Percentiles rank a stretch among this genome's conserved stretches.
These are phyloP conservation scores for Cadophora gregata DNA, from an alignment of 2,329 filamentous ascomycete genomes.

Conservation along the genomic window DNA sequence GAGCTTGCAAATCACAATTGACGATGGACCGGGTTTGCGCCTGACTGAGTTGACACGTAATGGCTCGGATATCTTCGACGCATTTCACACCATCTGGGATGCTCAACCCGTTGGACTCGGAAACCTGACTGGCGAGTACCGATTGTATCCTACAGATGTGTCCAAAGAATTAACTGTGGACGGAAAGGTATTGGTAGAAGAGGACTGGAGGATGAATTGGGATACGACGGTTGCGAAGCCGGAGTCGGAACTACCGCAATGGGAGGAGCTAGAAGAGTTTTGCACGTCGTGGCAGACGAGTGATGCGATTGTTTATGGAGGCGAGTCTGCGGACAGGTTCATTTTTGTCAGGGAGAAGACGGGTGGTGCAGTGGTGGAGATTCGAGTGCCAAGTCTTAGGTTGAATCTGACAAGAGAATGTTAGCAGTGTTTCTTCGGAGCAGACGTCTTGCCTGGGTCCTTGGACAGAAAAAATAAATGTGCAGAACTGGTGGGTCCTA, in stretches of 20 bases:
- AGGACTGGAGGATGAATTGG: constrained; percentile 9
- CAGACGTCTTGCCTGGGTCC: too few species aligned
- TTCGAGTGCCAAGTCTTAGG: background rate
- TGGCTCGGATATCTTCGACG: background rate
- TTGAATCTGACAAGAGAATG: background rate
- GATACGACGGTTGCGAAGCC: background rate
- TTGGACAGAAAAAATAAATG: too few species aligned
- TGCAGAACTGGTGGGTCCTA: too few species aligned
- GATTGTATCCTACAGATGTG: background rate
- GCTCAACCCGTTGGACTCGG: background rate
- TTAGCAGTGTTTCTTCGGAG: background rate
- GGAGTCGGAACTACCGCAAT: background rate
- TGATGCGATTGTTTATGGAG: background rate
- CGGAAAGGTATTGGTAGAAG: background rate
- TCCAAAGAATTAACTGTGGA: background rate
- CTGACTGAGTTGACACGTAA: background rate
- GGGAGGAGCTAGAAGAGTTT: background rate
- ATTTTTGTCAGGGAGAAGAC: background rate
- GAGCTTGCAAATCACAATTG: background rate
- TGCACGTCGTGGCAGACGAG: background rate
- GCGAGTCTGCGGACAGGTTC: background rate
- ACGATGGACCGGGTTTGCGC: constrained; percentile 2
- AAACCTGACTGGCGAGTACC: background rate
- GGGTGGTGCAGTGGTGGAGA: background rate
- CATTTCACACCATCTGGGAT: background rate